Percentiles rank a stretch among this genome's conserved stretches.
These are phyloP conservation scores for Westerdykella sp. DNA, from an alignment of 2,329 filamentous ascomycete species.

Conservation along the genomic window DNA sequence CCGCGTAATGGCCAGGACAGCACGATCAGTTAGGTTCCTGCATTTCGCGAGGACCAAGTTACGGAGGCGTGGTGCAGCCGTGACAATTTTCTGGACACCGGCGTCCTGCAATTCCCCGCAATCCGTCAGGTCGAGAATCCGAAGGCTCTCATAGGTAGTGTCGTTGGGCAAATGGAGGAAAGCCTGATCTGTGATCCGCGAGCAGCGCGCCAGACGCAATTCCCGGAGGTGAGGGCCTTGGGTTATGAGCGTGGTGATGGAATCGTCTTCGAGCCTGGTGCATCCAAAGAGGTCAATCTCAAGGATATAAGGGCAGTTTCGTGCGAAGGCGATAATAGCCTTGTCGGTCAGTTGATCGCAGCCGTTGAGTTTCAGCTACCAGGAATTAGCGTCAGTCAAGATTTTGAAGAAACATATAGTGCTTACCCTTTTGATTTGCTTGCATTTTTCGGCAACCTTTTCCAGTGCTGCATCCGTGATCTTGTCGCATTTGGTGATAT, in stretches of 20 bases:
- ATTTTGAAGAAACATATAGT: not conserved
- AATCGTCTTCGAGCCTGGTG: conserved; percentile 70
- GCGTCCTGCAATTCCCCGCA: conserved; percentile 79
- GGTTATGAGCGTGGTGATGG: conserved; percentile 72
- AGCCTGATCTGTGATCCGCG: conserved; percentile 76
- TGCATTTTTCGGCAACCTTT: conserved; percentile 72
- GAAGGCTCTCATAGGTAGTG: conserved; percentile 73
- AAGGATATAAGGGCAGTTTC: conserved; percentile 83
- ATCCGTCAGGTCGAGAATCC: conserved; percentile 89
- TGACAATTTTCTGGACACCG: conserved; percentile 81
- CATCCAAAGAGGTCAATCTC: conserved; percentile 95
- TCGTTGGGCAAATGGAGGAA: conserved; percentile 71
- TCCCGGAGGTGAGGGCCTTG: conserved; percentile 82
- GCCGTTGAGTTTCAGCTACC: conserved; percentile 85
- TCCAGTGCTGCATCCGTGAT: conserved; percentile 84
- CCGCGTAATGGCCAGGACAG: conserved; percentile 79
- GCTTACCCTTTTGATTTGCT: conserved; percentile 76
- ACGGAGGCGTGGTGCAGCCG: conserved; percentile 76
- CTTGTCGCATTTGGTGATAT: conserved; percentile 78
- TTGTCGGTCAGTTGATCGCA: conserved; percentile 78
- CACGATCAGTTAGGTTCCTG: conserved; percentile 80
- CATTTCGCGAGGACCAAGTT: conserved; percentile 96
- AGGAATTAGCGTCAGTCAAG: conserved; percentile 23
- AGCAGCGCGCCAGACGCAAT: conserved; percentile 78
- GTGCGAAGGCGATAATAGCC: conserved; percentile 77